phyloP scores from a whole-genome alignment of 306 rosid genomes.

The Crataegus laevigata region DNA sequence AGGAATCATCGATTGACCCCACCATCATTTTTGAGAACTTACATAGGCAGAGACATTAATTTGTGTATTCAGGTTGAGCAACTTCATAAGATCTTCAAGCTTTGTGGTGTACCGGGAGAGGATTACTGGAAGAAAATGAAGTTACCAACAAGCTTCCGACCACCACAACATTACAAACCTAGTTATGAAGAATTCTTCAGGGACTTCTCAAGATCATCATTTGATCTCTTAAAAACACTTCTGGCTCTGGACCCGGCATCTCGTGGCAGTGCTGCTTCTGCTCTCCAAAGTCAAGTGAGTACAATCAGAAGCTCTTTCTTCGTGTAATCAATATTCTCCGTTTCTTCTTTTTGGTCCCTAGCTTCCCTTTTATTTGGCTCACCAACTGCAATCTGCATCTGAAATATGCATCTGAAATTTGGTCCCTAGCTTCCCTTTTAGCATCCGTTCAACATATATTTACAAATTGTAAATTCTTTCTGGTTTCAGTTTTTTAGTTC shows the following conservation, averaged over 20 bases:
- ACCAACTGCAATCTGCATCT: not conserved
- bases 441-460: not conserved
- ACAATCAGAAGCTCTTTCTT: not conserved
- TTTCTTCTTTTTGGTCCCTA: not conserved
- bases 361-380: not conserved
- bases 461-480: not conserved
- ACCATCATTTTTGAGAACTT: not conserved
- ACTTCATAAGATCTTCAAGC: conserved; percentile 74
- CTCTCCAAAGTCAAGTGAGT: conserved; percentile 35
- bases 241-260: conserved; percentile 33
- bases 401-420: not conserved
- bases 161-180: conserved; percentile 29
- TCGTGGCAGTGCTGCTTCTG: conserved; percentile 42
- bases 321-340: not conserved
- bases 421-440: not conserved
- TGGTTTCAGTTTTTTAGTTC: conserved; percentile 37
- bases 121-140: conserved; percentile 58
- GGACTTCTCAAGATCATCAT: conserved; percentile 31
- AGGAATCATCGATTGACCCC: not conserved
- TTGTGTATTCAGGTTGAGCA: conserved; percentile 58
- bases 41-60: not conserved
- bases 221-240: conserved; percentile 34
- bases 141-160: conserved; percentile 47
- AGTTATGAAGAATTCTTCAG: conserved; percentile 32
- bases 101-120: conserved; percentile 67